phyloP scores from a whole-genome alignment of 1,139 yeast species.

The Lodderomyces beijingensis region DNA sequence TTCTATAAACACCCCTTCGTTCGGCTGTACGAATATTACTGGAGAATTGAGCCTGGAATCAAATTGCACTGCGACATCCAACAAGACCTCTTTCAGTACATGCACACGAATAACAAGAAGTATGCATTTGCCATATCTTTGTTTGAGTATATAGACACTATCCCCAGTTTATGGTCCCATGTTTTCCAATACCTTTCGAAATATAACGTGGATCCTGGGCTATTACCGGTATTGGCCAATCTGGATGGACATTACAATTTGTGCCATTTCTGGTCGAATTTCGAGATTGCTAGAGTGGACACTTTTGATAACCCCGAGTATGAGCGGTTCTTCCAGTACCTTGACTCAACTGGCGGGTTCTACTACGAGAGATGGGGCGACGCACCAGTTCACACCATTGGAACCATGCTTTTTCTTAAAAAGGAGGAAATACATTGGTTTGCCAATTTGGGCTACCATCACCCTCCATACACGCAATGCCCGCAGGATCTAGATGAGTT shows the following conservation, averaged over 20 bases:
- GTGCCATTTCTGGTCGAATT: conserved; percentile 40
- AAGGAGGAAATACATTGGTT: conserved; percentile 29
- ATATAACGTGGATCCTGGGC: conserved; percentile 13
- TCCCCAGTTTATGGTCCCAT: conserved; percentile 29
- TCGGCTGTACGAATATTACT: conserved; percentile 27
- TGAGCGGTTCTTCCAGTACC: conserved; percentile 20
- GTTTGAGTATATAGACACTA: conserved; percentile 32
- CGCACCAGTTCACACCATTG: conserved; percentile 36
- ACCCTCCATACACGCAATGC: conserved; percentile 33
- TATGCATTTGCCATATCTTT: conserved; percentile 27
- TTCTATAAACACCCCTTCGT: conserved; percentile 30
- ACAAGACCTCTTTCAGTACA: conserved; percentile 25
- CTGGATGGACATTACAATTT: conserved; percentile 25
- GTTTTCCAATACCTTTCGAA: conserved; percentile 17
- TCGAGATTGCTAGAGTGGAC: conserved; percentile 31
- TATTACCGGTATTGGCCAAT: conserved; percentile 11
- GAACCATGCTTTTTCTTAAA: conserved; percentile 21
- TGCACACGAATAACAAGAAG: conserved; percentile 19
- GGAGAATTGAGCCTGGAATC: conserved; percentile 35
- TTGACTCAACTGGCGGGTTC: conserved; percentile 33
- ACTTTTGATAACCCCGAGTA: conserved; percentile 22
- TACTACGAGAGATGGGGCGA: conserved; percentile 43
- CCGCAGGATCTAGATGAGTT: conserved; percentile 19
- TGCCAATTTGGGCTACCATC: conserved; percentile 30
- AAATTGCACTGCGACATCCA: conserved; percentile 25